phyloP scores from a whole-genome alignment of 805 yeast species.

The Lipomyces spencermartinsiae region DNA sequence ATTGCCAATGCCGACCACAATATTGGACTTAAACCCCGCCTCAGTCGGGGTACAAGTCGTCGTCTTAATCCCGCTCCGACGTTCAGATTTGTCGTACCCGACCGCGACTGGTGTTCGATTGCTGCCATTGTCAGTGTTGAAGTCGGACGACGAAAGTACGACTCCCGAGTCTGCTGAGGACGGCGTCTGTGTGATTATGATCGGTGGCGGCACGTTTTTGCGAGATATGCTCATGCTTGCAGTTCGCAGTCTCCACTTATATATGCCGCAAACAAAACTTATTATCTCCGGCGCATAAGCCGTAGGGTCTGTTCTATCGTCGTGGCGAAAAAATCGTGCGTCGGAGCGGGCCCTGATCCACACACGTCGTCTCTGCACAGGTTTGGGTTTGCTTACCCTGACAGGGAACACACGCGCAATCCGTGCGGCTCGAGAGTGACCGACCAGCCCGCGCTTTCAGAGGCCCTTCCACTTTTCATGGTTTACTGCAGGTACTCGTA shows the following conservation, averaged over 20 bases:
- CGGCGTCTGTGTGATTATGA: background rate
- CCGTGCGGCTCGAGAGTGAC: background rate
- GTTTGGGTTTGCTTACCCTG: background rate
- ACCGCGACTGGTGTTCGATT: background rate
- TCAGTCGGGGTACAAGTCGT: background rate
- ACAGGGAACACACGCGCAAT: background rate
- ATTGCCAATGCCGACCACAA: background rate
- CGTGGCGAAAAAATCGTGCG: background rate
- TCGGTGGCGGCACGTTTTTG: slow-evolving; percentile 28
- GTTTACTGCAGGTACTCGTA: background rate
- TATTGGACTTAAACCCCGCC: background rate
- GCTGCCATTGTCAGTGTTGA: background rate
- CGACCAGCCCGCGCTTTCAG: too few species aligned
- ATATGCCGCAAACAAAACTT: background rate
- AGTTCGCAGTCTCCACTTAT: background rate
- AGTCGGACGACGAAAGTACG: background rate
- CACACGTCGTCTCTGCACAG: background rate
- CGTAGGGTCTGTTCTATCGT: background rate
- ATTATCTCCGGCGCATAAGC: background rate
- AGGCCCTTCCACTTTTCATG: background rate
- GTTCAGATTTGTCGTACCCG: background rate
- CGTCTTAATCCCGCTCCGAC: background rate
- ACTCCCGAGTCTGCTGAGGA: background rate
- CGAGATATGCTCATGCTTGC: slow-evolving; percentile 15
- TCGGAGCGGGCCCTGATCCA: background rate